Evolutionary conservation across 2,329 filamentous ascomycete species (phyloP).

Genomic region (Pseudogymnoascus sp.): DNA sequence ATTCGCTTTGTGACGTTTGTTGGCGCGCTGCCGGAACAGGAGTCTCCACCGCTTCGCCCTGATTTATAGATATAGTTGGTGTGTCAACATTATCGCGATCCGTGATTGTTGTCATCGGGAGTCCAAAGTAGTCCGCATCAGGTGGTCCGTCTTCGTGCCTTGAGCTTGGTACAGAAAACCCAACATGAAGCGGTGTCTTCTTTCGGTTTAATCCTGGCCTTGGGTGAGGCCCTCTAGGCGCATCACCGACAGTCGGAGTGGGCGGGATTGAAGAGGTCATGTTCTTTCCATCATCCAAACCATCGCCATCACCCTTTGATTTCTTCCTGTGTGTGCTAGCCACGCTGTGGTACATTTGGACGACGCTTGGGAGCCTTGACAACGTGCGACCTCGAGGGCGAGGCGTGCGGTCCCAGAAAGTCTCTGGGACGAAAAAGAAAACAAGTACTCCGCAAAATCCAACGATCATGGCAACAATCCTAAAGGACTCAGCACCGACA

Average conservation of each 20-base stretch:
- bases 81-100: neutral
- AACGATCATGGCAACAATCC: slow-evolving; percentile 77
- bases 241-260: neutral
- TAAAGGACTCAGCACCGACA: slow-evolving; percentile 32
- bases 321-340: slow-evolving; percentile 14
- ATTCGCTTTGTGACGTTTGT: slow-evolving; percentile 1
- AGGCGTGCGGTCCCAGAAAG: slow-evolving; percentile 88
- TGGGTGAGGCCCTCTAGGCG: neutral
- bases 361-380: slow-evolving; percentile 18
- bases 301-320: neutral
- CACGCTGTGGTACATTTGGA: slow-evolving; percentile 20
- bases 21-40: neutral
- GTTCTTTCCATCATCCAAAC: neutral
- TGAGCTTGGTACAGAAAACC: neutral
- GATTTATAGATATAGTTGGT: slow-evolving; percentile 3
- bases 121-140: slow-evolving; percentile 2
- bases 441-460: slow-evolving; percentile 64
- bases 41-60: neutral
- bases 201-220: slow-evolving; percentile 1
- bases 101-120: neutral
- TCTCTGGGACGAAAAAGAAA: slow-evolving; percentile 90
- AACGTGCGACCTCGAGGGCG: slow-evolving; percentile 19
- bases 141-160: neutral
- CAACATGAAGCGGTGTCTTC: slow-evolving; percentile 2
- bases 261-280: neutral